phyloP scores from a whole-genome alignment of 2,329 filamentous ascomycete species.

The Penicillium sp. region DNA sequence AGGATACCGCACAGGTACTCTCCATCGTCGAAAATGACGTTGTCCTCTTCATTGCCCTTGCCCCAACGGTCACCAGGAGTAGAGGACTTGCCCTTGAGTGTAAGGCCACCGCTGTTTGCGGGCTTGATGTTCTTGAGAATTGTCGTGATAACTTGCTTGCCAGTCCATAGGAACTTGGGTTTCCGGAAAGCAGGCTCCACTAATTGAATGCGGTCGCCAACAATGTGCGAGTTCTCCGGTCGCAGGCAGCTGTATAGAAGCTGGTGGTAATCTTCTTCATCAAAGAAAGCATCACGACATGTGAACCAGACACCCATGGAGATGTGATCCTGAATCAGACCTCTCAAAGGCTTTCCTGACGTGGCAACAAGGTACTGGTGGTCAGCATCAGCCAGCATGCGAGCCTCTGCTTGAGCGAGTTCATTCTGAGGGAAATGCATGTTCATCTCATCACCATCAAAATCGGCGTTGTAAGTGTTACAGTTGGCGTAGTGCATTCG shows the following conservation, averaged over 20 bases:
- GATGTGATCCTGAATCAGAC: slow-evolving; percentile 97
- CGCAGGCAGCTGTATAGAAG: slow-evolving; percentile 88
- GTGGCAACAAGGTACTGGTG: slow-evolving; percentile 96
- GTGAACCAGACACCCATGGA: slow-evolving; percentile 92
- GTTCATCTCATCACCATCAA: slow-evolving; percentile 99
- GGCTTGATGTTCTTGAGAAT: slow-evolving; percentile 92
- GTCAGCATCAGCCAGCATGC: slow-evolving; percentile 93
- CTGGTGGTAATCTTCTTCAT: slow-evolving; percentile 84
- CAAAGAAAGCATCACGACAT: slow-evolving; percentile 88
- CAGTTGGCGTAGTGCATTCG: slow-evolving; percentile 99
- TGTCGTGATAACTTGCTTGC: slow-evolving; percentile 92
- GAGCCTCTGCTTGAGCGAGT: slow-evolving; percentile 85
- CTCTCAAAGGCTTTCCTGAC: slow-evolving; percentile 87
- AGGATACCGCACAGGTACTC: slow-evolving; percentile 88
- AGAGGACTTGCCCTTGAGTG: slow-evolving; percentile 75
- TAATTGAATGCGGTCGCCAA: slow-evolving; percentile 77
- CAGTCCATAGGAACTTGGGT: slow-evolving; percentile 83
- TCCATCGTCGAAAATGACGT: slow-evolving; percentile 80
- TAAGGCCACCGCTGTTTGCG: slow-evolving; percentile 71
- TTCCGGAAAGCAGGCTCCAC: slow-evolving; percentile 80
- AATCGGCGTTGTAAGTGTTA: slow-evolving; percentile 99
- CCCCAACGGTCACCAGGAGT: slow-evolving; percentile 82
- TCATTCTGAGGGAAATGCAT: slow-evolving; percentile 99
- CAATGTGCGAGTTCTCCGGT: slow-evolving; percentile 86
- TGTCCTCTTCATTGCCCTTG: slow-evolving; percentile 67